Conservation (phyloP, 371 early-diverging fungal genomes). For the Mucor velutinosus region DNA sequence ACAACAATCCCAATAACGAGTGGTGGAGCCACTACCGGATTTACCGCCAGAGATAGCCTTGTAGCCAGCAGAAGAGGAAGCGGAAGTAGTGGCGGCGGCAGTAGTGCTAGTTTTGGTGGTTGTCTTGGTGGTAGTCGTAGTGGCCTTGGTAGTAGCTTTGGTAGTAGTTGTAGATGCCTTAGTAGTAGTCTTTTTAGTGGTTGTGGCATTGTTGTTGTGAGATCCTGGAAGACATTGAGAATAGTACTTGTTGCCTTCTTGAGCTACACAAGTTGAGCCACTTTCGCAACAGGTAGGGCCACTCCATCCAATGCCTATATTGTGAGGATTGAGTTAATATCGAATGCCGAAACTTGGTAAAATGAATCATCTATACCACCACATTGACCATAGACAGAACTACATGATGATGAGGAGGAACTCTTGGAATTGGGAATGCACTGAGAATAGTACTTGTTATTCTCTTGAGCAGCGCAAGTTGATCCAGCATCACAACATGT, state of each 20-base stretch:
- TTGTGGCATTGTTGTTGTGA: neutral
- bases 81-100: neutral
- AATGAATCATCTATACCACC: neutral
- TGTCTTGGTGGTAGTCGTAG: constrained; percentile 8
- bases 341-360: neutral
- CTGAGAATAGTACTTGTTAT: constrained; percentile 37
- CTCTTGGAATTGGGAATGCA: constrained; percentile 24
- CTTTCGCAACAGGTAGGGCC: constrained; percentile 42
- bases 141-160: neutral
- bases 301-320: constrained; percentile 28
- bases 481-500: constrained; percentile 43
- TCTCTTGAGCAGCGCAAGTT: constrained; percentile 25
- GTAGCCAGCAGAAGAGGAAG: constrained; percentile 11
- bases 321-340: neutral
- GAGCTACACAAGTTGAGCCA: constrained; percentile 35
- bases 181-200: constrained; percentile 12
- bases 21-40: constrained; percentile 39
- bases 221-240: constrained; percentile 37
- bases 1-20: constrained; percentile 58
- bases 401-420: neutral
- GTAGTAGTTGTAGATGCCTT: constrained; percentile 6
- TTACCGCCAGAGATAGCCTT: constrained; percentile 24
- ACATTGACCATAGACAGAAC: constrained; percentile 5
- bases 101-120: constrained; percentile 20
- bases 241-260: constrained; percentile 26